Evolutionary conservation across 1,284 basidiomycete species (phyloP).

Genomic region (Moniliophthora roreri): DNA sequence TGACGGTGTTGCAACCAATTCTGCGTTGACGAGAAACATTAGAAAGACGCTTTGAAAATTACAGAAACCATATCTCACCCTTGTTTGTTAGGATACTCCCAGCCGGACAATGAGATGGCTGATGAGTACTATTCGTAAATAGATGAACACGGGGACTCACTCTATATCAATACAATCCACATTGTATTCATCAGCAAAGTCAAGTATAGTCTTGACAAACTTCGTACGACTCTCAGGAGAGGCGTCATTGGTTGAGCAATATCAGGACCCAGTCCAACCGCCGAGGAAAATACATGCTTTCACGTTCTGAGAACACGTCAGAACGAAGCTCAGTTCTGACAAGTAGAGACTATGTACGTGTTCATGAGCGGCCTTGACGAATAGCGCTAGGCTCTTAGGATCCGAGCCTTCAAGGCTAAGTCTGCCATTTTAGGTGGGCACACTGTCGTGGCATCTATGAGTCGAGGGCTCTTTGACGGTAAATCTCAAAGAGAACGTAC

Average conservation of each 20-base stretch:
- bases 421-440: not conserved
- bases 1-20: slow-evolving; percentile 42
- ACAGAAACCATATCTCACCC: slow-evolving; percentile 30
- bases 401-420: not conserved
- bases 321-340: not conserved
- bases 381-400: not conserved
- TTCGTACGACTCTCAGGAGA: slow-evolving; percentile 45
- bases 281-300: slow-evolving; percentile 66
- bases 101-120: slow-evolving; percentile 37
- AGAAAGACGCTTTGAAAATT: no score
- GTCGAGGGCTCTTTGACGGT: no score
- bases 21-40: no score
- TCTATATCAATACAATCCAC: slow-evolving; percentile 73
- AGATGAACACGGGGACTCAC: slow-evolving; percentile 26
- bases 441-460: not conserved
- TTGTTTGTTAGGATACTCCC: slow-evolving; percentile 64
- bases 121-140: not conserved
- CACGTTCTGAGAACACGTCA: slow-evolving; percentile 37
- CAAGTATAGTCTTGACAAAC: slow-evolving; percentile 57
- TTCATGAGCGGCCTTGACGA: slow-evolving; percentile 9
- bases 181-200: slow-evolving; percentile 50
- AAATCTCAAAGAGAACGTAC: not conserved
- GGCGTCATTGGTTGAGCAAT: slow-evolving; percentile 59
- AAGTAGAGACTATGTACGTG: not conserved
- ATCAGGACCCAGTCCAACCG: slow-evolving; percentile 66